phyloP scores from a whole-genome alignment of 2,329 filamentous ascomycete genomes.

The Calonectria naviculata region DNA sequence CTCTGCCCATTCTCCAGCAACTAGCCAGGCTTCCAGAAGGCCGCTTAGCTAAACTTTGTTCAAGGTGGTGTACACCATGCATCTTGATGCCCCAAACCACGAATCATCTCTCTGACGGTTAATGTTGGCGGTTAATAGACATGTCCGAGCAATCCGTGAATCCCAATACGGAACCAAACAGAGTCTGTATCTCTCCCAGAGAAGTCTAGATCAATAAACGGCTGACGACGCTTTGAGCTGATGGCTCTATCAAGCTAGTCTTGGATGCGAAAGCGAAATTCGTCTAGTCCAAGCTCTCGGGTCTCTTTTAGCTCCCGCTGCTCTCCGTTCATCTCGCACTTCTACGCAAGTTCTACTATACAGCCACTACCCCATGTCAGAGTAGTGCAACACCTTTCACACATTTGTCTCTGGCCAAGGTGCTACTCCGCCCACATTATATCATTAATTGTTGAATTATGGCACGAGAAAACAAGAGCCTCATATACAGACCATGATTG shows the following conservation, averaged over 20 bases:
- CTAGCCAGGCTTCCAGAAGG: neutral
- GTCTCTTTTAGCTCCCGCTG: neutral
- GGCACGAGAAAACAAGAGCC: neutral
- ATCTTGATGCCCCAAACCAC: no score
- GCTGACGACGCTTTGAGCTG: neutral
- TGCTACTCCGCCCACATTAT: neutral
- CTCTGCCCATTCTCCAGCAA: neutral
- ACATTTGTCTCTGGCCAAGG: no score
- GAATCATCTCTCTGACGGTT: no score
- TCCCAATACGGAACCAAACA: neutral
- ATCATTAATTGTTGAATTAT: neutral
- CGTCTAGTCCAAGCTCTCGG: neutral
- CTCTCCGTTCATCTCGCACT: neutral
- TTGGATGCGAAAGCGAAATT: neutral
- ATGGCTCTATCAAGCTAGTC: neutral
- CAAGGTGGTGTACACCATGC: no score
- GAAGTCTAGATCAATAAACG: no score
- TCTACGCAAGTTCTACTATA: no score
- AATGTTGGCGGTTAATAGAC: neutral
- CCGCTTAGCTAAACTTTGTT: neutral
- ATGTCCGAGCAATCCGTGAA: neutral
- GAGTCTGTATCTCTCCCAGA: neutral
- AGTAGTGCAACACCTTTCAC: no score
- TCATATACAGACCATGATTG: neutral
- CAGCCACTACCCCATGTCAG: no score